Percentiles rank a stretch among this genome's conserved stretches.
Conservation (phyloP, 2,329 filamentous ascomycete species). For the Lojkania enalia region DNA sequence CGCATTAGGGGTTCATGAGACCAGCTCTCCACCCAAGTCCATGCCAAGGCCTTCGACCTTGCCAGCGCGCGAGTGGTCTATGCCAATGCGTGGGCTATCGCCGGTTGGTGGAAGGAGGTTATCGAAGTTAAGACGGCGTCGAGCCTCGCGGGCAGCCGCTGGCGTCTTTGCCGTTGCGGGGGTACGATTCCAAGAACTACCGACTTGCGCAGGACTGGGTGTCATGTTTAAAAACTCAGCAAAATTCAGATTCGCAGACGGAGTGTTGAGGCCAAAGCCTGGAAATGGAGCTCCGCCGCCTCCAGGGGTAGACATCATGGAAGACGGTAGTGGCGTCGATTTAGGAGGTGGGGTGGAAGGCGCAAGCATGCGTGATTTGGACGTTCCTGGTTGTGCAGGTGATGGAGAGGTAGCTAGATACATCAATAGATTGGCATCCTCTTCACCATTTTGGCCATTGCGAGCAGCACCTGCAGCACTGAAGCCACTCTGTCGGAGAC, state of each 20-base stretch:
- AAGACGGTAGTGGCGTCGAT: conserved; percentile 69
- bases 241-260: conserved; percentile 87
- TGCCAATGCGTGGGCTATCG: conserved; percentile 47
- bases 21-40: conserved; percentile 67
- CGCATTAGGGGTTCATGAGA: conserved; percentile 45
- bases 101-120: conserved; percentile 62
- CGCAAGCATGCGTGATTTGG: conserved; percentile 53
- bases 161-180: conserved; percentile 69
- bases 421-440: conserved; percentile 82
- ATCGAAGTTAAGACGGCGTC: conserved; percentile 82
- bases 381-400: conserved; percentile 63
- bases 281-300: conserved; percentile 61
- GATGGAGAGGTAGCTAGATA: conserved; percentile 92
- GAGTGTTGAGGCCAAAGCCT: conserved; percentile 70
- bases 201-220: conserved; percentile 80
- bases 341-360: conserved; percentile 60
- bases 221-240: conserved; percentile 97
- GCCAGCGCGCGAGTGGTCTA: conserved; percentile 34
- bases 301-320: conserved; percentile 86
- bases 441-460: conserved; percentile 67
- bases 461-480: conserved; percentile 43
- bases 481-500: conserved; percentile 46
- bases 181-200: conserved; percentile 70
- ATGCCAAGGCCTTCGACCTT: conserved; percentile 62
- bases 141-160: conserved; percentile 66